A percentile compares a stretch with the other conserved stretches of the same genome.
These are phyloP conservation scores for Nitzschia sp. DNA, from an alignment of 108 stramenopile species.

Conservation along the genomic window DNA sequence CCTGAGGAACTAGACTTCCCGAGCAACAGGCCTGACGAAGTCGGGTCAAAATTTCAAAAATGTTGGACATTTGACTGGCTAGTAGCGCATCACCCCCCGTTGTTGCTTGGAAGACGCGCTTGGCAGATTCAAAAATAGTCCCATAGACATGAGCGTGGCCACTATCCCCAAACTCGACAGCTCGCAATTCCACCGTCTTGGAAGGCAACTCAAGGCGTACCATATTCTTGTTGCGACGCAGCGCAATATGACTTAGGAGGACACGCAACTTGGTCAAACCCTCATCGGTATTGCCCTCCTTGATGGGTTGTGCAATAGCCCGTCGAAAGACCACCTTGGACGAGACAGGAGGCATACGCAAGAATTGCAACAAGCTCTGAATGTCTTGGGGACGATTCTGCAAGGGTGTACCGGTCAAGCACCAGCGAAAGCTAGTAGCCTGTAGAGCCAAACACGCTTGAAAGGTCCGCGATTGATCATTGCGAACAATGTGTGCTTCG, in stretches of 20 bases:
- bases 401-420: conserved; percentile 56
- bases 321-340: conserved; percentile 42
- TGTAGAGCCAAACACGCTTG: conserved; percentile 35
- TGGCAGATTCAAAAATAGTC: not conserved
- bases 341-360: conserved; percentile 48
- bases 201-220: conserved; percentile 26
- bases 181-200: conserved; percentile 43
- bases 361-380: conserved; percentile 38
- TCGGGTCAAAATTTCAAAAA: conserved; percentile 63
- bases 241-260: conserved; percentile 49
- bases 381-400: conserved; percentile 53
- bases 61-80: not conserved
- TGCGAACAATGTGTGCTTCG: conserved; percentile 64
- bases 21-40: conserved; percentile 67
- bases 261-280: conserved; percentile 60
- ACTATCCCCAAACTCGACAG: conserved; percentile 7
- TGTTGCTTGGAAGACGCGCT: not conserved
- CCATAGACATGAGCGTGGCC: not conserved
- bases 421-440: conserved; percentile 23
- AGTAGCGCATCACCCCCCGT: not conserved
- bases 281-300: conserved; percentile 48
- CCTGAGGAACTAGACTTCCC: conserved; percentile 38
- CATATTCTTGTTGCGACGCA: conserved; percentile 55
- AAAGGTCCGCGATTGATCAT: conserved; percentile 32
- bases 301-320: conserved; percentile 55